A percentile compares a stretch with the other conserved stretches of the same genome.
These are phyloP conservation scores for Pseudonitzschia pungens DNA, from an alignment of 108 stramenopile species.

Conservation along the genomic window DNA sequence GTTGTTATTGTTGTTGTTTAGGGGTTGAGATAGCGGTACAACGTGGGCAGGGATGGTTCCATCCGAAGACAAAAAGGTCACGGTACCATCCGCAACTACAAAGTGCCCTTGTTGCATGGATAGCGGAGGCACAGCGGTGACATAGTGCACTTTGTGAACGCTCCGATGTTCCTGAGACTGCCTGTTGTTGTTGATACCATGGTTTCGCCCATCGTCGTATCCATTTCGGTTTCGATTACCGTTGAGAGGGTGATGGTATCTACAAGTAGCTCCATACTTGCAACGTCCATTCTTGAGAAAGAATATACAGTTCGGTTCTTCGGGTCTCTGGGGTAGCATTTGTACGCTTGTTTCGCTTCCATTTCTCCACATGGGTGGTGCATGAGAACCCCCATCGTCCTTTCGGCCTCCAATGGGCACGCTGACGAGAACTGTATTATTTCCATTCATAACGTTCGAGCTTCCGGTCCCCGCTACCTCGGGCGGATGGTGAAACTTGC, in stretches of 20 bases:
- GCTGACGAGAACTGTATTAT: not conserved
- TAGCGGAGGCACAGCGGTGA: slow-evolving; percentile 32
- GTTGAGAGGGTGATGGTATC: slow-evolving; percentile 86
- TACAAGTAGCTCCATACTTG: slow-evolving; percentile 89
- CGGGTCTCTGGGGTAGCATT: slow-evolving; percentile 77
- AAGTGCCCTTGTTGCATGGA: slow-evolving; percentile 41
- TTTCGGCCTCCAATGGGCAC: slow-evolving; percentile 19
- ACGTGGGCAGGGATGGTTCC: slow-evolving; percentile 28
- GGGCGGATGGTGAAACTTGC: slow-evolving; percentile 90
- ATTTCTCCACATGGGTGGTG: slow-evolving; percentile 17
- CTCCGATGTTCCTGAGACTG: not conserved
- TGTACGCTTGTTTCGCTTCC: slow-evolving; percentile 31
- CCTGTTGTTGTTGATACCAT: not conserved
- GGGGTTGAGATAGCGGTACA: slow-evolving; percentile 25
- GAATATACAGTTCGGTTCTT: slow-evolving; percentile 88
- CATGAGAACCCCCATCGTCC: slow-evolving; percentile 14
- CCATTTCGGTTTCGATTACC: slow-evolving; percentile 4
- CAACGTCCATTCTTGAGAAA: slow-evolving; percentile 87
- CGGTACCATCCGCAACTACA: slow-evolving; percentile 40
- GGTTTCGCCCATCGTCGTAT: slow-evolving; percentile 1
- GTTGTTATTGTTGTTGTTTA: no score
- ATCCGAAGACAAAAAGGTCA: slow-evolving; percentile 36
- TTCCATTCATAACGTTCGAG: slow-evolving; percentile 5
- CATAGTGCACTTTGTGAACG: slow-evolving; percentile 30
- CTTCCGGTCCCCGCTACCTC: slow-evolving; percentile 23